A percentile compares a stretch with the other conserved stretches of the same genome.
phyloP scores from a whole-genome alignment of 225 moss, liverwort and hornwort species.

The Marchantia paleacea region DNA sequence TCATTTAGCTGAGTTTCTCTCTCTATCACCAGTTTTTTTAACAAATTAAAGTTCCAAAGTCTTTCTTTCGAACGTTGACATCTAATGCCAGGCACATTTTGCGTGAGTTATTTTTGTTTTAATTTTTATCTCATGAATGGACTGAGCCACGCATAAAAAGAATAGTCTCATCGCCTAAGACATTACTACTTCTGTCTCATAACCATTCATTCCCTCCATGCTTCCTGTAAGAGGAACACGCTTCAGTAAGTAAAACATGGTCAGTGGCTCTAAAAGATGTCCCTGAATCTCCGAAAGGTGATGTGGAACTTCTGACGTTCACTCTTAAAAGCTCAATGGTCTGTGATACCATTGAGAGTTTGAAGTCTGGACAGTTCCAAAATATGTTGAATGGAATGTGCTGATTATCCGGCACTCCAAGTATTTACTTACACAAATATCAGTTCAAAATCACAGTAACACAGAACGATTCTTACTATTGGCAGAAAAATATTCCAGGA shows the following conservation, averaged over 20 bases:
- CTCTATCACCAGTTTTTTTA: no score
- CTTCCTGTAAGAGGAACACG: conserved; percentile 34
- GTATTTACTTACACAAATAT: neutral
- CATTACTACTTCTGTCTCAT: conserved; percentile 32
- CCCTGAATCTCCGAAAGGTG: neutral
- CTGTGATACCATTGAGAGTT: neutral
- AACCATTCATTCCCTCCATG: conserved; percentile 43
- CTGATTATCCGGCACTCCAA: neutral
- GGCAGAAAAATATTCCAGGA: conserved; percentile 4
- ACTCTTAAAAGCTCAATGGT: neutral
- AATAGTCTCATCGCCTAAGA: neutral
- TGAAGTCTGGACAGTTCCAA: conserved; percentile 3
- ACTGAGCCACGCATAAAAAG: neutral
- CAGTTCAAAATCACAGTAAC: neutral
- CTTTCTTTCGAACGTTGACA: neutral
- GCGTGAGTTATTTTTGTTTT: neutral
- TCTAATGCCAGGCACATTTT: neutral
- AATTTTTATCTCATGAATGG: neutral
- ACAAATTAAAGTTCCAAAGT: neutral
- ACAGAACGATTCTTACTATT: neutral
- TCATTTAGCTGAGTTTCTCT: neutral
- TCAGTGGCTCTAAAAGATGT: conserved; percentile 4
- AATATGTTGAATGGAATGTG: neutral
- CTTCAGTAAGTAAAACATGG: conserved; percentile 20
- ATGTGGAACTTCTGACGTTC: neutral